Evolutionary conservation across 768 basidiomycete species (phyloP).

Genomic region (Naganishia randhawae): DNA sequence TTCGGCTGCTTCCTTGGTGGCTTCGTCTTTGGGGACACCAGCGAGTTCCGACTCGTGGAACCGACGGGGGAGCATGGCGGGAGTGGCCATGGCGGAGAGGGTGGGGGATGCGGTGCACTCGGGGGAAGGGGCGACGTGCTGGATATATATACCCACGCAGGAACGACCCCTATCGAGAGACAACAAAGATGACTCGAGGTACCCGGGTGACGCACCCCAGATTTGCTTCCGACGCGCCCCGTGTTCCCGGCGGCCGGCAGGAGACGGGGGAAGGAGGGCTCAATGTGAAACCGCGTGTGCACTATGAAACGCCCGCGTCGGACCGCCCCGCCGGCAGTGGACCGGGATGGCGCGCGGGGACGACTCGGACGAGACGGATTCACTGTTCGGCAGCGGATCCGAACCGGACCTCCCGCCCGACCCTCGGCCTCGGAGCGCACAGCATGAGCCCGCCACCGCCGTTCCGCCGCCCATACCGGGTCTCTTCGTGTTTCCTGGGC

Average conservation of each 20-base stretch:
- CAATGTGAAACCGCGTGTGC: no score
- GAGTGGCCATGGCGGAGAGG: not conserved
- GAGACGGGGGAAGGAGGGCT: no score
- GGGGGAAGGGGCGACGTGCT: not conserved
- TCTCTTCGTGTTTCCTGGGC: slow-evolving; percentile 37
- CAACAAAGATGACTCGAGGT: not conserved
- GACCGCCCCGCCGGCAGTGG: no score
- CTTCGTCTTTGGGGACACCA: slow-evolving; percentile 18
- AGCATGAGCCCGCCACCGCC: slow-evolving; percentile 17
- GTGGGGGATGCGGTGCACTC: no score
- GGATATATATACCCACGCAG: not conserved
- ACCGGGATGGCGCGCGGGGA: no score
- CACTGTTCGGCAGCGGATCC: slow-evolving; percentile 2
- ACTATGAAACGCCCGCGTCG: no score
- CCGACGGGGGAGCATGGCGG: slow-evolving; percentile 11
- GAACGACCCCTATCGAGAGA: not conserved
- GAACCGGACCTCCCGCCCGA: not conserved
- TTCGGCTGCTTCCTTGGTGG: slow-evolving; percentile 2
- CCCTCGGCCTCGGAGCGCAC: not conserved
- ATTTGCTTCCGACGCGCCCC: slow-evolving; percentile 5
- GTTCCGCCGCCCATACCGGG: slow-evolving; percentile 39
- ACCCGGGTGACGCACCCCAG: no score
- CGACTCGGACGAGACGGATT: not conserved
- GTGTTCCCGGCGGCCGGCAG: no score
- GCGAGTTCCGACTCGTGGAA: slow-evolving; percentile 25